Evolutionary conservation across 2,329 filamentous ascomycete genomes (phyloP), one percentile per base, ranked within the genome.

Genomic region (Aplosporella prunicola): DNA sequence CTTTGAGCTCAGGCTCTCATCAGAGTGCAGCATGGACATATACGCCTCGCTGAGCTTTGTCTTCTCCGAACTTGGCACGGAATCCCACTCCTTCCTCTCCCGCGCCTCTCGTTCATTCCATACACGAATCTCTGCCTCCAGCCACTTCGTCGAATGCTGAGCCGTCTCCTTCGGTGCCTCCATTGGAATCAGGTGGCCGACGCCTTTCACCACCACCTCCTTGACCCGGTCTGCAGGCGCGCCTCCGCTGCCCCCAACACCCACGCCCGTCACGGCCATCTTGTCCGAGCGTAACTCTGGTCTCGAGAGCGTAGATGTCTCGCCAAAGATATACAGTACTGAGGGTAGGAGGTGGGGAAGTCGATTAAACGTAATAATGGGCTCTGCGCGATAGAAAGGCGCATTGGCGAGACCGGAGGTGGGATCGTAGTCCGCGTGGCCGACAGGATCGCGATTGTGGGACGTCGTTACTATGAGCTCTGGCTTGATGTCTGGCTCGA

Each of bases 181-280:
- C 74, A 94, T 83, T 0, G 88, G 81, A 18, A 95, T 74, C 27
- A 95, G 59, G 58, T 96, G 89, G 0, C 88, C 86, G 5, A 71
- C 67, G 0, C 71, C 71, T 18, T 80, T 62, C 6, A 91, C 60
- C 11, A 76, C 65, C 5, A 83, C 70, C 45, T 78, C 69, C 39
- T 67, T 69, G 2, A 94, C 87, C 30, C 76, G 67, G 0, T 82
- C 84, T 9, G 71, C 71, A n/a, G 61, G 58, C 4, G 56, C 66
- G 32, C 81, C 73, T 13, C 85, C 74, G 47, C 76, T 81, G 2
- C 84, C 83, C 5, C 82, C 79, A 0, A 72, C 60, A 0, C 76
- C 82, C 0, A 62, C 58, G 2, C 82, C 82, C 0, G 80, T 86
- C n/a, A 63, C 44, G 2, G 66, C 58, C 55, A 84, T 63, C 57